phyloP scores from a whole-genome alignment of 495 filamentous ascomycete species.

The Wilcoxina mikolae region DNA sequence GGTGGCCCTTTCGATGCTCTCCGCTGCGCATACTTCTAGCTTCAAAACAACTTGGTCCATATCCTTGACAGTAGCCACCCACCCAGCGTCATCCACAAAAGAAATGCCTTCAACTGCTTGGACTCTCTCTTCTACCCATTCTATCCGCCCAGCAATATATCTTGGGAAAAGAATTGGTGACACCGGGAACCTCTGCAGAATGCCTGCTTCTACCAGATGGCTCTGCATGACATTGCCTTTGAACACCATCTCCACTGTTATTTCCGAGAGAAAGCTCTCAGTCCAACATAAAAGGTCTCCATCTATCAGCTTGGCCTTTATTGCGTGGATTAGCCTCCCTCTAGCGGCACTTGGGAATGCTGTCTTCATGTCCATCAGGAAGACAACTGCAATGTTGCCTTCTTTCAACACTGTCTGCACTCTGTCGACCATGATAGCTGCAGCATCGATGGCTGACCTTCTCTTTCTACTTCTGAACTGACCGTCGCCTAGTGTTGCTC shows the following conservation, averaged over 20 bases:
- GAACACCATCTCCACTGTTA: background rate
- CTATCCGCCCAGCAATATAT: background rate
- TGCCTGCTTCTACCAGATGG: background rate
- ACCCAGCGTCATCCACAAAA: background rate
- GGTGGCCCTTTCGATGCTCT: too few species aligned
- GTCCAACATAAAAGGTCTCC: background rate
- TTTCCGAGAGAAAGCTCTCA: background rate
- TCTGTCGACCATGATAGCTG: background rate
- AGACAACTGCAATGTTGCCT: background rate
- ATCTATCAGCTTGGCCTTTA: background rate
- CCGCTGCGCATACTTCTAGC: too few species aligned
- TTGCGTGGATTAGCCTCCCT: background rate
- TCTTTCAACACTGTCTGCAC: background rate
- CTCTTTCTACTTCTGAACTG: background rate
- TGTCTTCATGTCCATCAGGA: background rate
- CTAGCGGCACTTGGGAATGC: background rate
- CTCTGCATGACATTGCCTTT: background rate
- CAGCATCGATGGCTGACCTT: background rate
- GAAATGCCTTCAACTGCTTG: background rate
- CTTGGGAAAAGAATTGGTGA: constrained; percentile 1
- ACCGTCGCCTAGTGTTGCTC: background rate
- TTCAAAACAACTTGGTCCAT: too few species aligned
- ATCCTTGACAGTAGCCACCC: too few species aligned
- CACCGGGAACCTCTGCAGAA: constrained; percentile 5
- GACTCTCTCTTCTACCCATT: background rate